These are phyloP conservation scores for Globisporangium paddicum DNA, from an alignment of 352 stramenopile species.

Conservation along the genomic window DNA sequence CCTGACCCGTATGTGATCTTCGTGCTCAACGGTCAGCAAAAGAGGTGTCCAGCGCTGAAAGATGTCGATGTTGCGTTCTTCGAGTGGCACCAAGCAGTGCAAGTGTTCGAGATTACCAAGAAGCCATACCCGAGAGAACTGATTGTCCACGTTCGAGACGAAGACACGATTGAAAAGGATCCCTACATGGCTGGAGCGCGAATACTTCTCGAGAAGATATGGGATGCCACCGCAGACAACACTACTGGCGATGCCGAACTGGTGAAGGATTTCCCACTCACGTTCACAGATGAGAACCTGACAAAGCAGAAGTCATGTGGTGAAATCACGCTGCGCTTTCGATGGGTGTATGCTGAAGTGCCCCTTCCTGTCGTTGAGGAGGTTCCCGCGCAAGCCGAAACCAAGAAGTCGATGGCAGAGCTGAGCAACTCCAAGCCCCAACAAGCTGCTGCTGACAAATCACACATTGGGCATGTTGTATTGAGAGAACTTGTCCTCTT, in stretches of 20 bases:
- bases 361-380: slow-evolving; percentile 16
- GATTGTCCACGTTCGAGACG: slow-evolving; percentile 32
- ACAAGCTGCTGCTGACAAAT: not conserved
- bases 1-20: slow-evolving; percentile 44
- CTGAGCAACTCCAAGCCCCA: not conserved
- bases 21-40: slow-evolving; percentile 19
- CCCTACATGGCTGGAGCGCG: slow-evolving; percentile 38
- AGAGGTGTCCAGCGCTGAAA: slow-evolving; percentile 27
- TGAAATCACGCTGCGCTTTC: slow-evolving; percentile 30
- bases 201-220: slow-evolving; percentile 26
- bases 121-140: slow-evolving; percentile 30
- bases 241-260: slow-evolving; percentile 18
- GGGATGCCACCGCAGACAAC: slow-evolving; percentile 10
- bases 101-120: slow-evolving; percentile 32
- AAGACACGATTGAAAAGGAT: slow-evolving; percentile 32
- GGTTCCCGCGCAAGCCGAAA: not conserved
- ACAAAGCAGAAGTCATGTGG: slow-evolving; percentile 35
- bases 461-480: slow-evolving; percentile 17
- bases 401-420: not conserved
- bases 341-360: slow-evolving; percentile 29
- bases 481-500: slow-evolving; percentile 20
- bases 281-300: slow-evolving; percentile 34
- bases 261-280: slow-evolving; percentile 25
- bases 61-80: slow-evolving; percentile 42
- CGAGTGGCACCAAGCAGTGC: slow-evolving; percentile 38